phyloP scores from a whole-genome alignment of 495 filamentous ascomycete species.

The Ramalina peruviana region DNA sequence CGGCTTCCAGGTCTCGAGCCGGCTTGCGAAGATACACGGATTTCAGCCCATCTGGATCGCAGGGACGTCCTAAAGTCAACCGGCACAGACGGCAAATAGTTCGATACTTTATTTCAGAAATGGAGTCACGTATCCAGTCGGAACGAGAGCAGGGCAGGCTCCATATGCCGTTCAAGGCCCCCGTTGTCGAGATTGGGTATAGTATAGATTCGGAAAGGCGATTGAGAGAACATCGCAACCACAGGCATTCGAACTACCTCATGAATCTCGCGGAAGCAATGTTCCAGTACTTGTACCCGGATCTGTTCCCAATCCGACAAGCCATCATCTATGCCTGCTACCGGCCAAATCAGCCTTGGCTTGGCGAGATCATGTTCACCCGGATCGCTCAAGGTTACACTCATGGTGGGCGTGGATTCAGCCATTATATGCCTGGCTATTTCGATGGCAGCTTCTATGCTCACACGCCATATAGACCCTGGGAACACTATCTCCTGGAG shows the following conservation, averaged over 20 bases:
- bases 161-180: neutral
- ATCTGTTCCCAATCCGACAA: neutral
- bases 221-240: neutral
- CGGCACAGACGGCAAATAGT: neutral
- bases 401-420: neutral
- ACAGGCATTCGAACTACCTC: neutral
- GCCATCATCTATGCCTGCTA: neutral
- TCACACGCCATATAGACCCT: no score
- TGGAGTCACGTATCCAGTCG: neutral
- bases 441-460: neutral
- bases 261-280: conserved; percentile 2
- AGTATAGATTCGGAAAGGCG: neutral
- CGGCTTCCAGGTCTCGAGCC: neutral
- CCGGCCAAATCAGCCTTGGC: neutral
- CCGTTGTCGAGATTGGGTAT: neutral
- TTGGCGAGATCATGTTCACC: neutral
- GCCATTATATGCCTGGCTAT: neutral
- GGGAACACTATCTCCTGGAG: no score
- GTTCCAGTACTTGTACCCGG: neutral
- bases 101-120: neutral
- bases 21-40: neutral
- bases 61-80: neutral
- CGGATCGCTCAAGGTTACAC: neutral
- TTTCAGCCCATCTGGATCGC: neutral
- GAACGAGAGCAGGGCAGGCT: neutral